phyloP scores from a whole-genome alignment of 495 filamentous ascomycete species.

The Neurospora pannonica region DNA sequence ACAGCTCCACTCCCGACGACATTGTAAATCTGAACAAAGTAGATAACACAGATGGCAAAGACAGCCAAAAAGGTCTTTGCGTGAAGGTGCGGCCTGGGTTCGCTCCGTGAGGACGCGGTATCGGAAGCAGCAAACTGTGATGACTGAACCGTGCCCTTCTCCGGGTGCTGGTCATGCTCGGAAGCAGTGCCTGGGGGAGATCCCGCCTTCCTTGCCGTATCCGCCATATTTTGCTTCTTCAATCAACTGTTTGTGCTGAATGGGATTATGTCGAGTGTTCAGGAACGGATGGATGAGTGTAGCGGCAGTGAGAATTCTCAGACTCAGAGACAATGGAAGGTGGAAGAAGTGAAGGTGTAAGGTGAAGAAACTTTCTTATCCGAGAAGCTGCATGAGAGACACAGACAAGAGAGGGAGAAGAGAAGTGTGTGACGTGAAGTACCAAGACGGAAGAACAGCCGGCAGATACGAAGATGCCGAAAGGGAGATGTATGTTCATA shows the following conservation, averaged over 20 bases:
- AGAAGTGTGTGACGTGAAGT: neutral
- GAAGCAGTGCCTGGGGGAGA: neutral
- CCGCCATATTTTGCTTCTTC: neutral
- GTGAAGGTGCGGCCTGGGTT: constrained; percentile 18
- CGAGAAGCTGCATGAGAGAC: neutral
- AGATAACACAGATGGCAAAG: constrained; percentile 23
- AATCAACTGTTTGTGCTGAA: neutral
- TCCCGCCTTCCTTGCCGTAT: neutral
- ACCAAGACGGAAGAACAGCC: neutral
- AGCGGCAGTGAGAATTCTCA: neutral
- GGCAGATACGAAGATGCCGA: neutral
- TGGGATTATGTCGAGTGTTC: neutral
- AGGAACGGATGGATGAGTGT: neutral
- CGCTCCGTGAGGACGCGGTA: neutral
- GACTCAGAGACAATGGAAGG: neutral
- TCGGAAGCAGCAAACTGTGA: neutral
- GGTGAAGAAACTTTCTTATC: neutral
- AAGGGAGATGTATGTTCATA: neutral
- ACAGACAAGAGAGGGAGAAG: neutral
- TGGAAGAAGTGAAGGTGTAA: neutral
- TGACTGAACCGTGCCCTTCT: constrained; percentile 4
- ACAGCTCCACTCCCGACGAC: constrained; percentile 25
- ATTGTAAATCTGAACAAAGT: constrained; percentile 22
- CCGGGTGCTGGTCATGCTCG: neutral
- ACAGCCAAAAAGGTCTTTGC: constrained; percentile 25